Base-by-base conservation (phyloP, 148 eudicot species). In the Vaccinium darrowii region DNA sequence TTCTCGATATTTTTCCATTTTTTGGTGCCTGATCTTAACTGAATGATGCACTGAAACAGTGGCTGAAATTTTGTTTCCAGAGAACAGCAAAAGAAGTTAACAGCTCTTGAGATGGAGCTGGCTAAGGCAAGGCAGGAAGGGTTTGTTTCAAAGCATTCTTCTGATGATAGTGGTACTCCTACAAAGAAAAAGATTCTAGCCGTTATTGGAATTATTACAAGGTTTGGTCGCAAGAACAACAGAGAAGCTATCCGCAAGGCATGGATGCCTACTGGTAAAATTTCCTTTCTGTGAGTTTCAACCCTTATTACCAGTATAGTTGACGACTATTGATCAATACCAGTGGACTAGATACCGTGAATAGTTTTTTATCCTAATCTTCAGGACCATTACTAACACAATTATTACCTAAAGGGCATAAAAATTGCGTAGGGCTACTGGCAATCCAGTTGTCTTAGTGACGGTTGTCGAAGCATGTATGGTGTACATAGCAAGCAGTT, bases 231-330 rank as follows among this genome's bases (percentile, higher is more conserved):
- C 84, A 90, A 88, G 88, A 92, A 87, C 73, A 93, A 95, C 82
- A 88, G 98, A 91, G 92, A 93, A 86, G 96, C 96, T 58, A 92
- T 95, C 75, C 93, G 98, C 79, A 95, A 92, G 87, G 98, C 98
- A 80, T 95, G 98, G 98, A 95, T 95, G 96, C 92, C 93, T 81
- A 89, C 90, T 85, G 98, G 98, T 95, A 91, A 81, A 82, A 11
- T 81, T 33, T 77, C 21, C 76, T 19, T 85, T 67, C 47, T 52
- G 51, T 62, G 85, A 65, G 65, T 81, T 84, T 76, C 56, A 21
- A 76, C 2, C 15, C 7, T 49, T 25, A 49, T 47, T 82, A 52
- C 39, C 27, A 30, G 77, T 51, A 27, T 52, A 19, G 15, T 49
- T 25, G 33, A 16, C 4, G 33, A 50, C 54, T 11, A 67, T 25